phyloP scores from a whole-genome alignment of 2,329 filamentous ascomycete species.

The Penicillium sp. region DNA sequence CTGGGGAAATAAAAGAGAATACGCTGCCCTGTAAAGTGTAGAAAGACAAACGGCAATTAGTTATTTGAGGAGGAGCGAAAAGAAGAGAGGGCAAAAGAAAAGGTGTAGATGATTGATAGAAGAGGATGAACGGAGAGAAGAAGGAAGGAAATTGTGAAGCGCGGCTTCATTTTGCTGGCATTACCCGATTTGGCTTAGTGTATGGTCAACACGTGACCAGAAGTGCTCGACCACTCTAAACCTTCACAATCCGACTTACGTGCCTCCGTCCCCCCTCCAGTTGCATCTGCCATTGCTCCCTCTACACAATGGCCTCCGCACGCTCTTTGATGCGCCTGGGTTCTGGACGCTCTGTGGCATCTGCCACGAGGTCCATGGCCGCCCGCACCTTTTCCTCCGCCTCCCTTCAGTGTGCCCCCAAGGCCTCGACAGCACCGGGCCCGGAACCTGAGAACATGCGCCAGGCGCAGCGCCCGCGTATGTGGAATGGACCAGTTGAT shows the following conservation, averaged over 20 bases:
- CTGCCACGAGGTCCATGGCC: conserved; percentile 29
- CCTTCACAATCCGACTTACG: conserved; percentile 21
- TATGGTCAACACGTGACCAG: conserved; percentile 20
- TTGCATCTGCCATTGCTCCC: conserved; percentile 25
- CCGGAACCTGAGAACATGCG: conserved; percentile 60
- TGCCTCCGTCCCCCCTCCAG: conserved; percentile 16
- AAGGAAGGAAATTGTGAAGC: conserved; percentile 22
- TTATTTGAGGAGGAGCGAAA: conserved; percentile 11
- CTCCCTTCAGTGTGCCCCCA: conserved; percentile 38
- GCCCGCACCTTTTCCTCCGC: conserved; percentile 34
- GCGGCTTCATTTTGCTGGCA: conserved; percentile 26
- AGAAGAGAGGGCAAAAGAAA: conserved; percentile 2
- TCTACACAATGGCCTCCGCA: conserved; percentile 38
- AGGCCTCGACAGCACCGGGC: conserved; percentile 45
- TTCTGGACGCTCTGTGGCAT: conserved; percentile 32
- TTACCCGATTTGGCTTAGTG: conserved; percentile 20
- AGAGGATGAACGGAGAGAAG: conserved; percentile 20
- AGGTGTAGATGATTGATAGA: conserved; percentile 15
- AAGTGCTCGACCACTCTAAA: conserved; percentile 23
- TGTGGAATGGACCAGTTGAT: conserved; percentile 19
- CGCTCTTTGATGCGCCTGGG: conserved; percentile 40
- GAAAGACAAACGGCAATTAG: conserved; percentile 19
- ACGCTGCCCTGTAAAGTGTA: conserved; percentile 15
- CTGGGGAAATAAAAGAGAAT: conserved; percentile 10
- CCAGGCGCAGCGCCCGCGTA: conserved; percentile 48